Base-by-base conservation (phyloP, 2,329 filamentous ascomycete genomes). In the Paracoccidioides lutzii region DNA sequence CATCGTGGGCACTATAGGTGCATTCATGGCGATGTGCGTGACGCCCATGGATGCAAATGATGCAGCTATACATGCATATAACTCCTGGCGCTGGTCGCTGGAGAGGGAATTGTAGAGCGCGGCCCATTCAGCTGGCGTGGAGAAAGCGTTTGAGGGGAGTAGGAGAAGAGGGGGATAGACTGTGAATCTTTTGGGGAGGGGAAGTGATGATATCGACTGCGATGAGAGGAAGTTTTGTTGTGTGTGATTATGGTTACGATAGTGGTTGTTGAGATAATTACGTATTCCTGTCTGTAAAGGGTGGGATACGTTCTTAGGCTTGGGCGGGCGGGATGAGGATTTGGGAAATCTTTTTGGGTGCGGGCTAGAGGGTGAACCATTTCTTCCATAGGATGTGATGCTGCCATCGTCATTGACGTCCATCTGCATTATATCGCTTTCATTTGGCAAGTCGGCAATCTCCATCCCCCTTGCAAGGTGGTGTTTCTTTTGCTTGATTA, bases 1-100 rank as follows among this genome's bases (percentile, higher is more conserved):
- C 53, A 64, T 62, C 6, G 59, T 66, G 48, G 61, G 59, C 0
- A 75, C 73, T 30, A 84, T 84, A 0, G 80, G 79, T 2, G 77
- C 76, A 62, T 81, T 83, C 54, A 79, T 67, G 0, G 81, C 82
- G 52, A 84, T 70, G 63, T 83, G 80, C 0, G 79, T 81, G 37
- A 77, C 68, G 12, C 67, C 64, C 46, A 64, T 58, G 2, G 59
- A 53, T 46, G 65, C 62, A 45, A 81, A 71, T 0, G 72, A 61
- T 3, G 63, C 51, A 9, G 68, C 66, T 52, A 80, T 72, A n/a
- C 62, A 63, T 14, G 60, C 55, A 63, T 75, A 78, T 37, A 81
- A 65, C 9, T 50, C 52, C 3, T 70, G 60, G 3, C 72, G 63
- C 37, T 69, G 60, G 3, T 62, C 48, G 52, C 59, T 41, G 30